Evolutionary conservation across 1,284 basidiomycete species (phyloP).

Genomic region (Puccinia brachypodii): DNA sequence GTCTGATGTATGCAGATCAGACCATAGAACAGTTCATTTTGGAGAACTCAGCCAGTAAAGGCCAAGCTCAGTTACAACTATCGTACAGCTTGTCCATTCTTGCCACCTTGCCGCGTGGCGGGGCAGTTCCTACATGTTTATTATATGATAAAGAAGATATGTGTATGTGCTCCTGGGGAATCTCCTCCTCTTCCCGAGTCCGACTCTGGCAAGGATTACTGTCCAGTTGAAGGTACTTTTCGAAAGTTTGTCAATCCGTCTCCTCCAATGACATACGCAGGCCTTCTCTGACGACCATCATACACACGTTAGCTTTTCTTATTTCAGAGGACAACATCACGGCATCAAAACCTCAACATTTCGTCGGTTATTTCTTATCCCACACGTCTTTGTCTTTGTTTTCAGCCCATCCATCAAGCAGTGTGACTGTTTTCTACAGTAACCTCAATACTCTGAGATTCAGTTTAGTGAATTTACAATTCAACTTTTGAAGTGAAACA

Average conservation of each 20-base stretch:
- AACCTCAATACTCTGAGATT: too few relatives aligned
- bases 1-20: constrained; percentile 27
- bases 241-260: constrained; percentile 23
- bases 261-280: constrained; percentile 12
- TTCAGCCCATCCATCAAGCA: background rate
- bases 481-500: background rate
- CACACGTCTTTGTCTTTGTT: background rate
- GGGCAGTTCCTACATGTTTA: constrained; percentile 20
- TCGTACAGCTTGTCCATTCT: constrained; percentile 26
- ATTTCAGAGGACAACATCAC: constrained; percentile 1
- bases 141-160: constrained; percentile 9
- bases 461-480: background rate
- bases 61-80: constrained; percentile 12
- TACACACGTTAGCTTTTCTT: constrained; percentile 13
- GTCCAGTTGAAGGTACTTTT: background rate
- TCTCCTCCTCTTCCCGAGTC: constrained; percentile 26
- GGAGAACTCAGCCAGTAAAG: constrained; percentile 5
- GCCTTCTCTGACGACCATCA: constrained; percentile 19
- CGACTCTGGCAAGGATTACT: background rate
- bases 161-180: constrained; percentile 26
- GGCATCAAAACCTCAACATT: background rate
- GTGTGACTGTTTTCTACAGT: background rate
- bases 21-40: constrained; percentile 1
- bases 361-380: background rate
- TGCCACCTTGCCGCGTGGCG: constrained; percentile 22